Conservation (phyloP, 768 basidiomycete genomes). For the Tricholoma matsutake region DNA sequence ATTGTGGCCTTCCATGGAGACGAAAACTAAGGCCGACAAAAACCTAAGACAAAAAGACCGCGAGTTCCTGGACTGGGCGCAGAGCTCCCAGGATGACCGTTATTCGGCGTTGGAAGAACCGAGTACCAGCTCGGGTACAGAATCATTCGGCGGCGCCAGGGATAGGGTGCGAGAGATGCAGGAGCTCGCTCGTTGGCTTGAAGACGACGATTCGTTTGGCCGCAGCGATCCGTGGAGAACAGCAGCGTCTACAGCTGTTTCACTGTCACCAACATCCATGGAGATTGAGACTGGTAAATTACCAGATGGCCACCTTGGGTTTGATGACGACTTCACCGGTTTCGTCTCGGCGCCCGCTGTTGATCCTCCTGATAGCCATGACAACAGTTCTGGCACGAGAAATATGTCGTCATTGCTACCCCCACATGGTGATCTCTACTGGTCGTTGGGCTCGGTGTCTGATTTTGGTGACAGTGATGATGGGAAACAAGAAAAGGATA, state of each 20-base stretch:
- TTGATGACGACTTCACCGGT: constrained; percentile 81
- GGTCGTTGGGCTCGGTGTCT: constrained; percentile 55
- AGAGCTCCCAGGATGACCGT: constrained; percentile 35
- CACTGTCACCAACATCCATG: constrained; percentile 23
- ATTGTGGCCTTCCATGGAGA: constrained; percentile 83
- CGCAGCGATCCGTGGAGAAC: constrained; percentile 41
- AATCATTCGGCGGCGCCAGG: constrained; percentile 25
- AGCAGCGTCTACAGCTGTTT: constrained; percentile 25
- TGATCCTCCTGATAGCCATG: constrained; percentile 6
- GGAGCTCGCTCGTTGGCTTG: constrained; percentile 60
- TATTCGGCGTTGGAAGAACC: constrained; percentile 23
- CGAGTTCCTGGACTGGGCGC: constrained; percentile 40
- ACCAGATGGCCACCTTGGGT: constrained; percentile 15
- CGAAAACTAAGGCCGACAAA: constrained; percentile 23
- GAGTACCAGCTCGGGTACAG: constrained; percentile 10
- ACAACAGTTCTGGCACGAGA: constrained; percentile 20
- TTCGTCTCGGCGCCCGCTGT: constrained; percentile 60
- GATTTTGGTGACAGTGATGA: constrained; percentile 50
- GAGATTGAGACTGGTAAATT: constrained; percentile 2
- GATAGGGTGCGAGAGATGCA: constrained; percentile 51
- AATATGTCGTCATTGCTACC: constrained; percentile 16
- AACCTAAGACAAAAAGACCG: constrained; percentile 25
- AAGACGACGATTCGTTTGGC: constrained; percentile 40
- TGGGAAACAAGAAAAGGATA: constrained; percentile 20
- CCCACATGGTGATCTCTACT: constrained; percentile 36